phyloP scores from a whole-genome alignment of 2,329 filamentous ascomycete genomes.

The Sporothrix globosa region DNA sequence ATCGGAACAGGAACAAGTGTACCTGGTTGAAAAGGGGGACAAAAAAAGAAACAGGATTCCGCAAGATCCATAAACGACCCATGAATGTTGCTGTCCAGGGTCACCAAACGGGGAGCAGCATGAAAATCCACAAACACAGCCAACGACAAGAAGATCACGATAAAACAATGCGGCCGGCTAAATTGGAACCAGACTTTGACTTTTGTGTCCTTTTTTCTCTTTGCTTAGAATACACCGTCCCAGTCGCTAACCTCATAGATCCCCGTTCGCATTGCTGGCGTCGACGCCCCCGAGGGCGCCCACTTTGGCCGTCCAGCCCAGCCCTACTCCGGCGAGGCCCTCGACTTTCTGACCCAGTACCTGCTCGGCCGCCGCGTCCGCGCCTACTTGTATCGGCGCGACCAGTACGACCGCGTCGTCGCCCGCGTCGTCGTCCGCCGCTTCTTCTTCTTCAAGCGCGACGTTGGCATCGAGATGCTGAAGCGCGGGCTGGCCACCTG shows the following conservation, averaged over 20 bases:
- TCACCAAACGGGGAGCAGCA: not conserved
- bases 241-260: slow-evolving; percentile 59
- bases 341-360: slow-evolving; percentile 76
- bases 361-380: slow-evolving; percentile 74
- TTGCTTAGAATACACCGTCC: not conserved
- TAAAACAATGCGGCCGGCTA: slow-evolving; percentile 3
- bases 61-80: not conserved
- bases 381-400: slow-evolving; percentile 78
- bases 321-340: slow-evolving; percentile 78
- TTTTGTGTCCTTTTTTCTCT: not conserved
- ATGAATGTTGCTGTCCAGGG: not conserved
- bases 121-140: not conserved
- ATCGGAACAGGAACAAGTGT: not conserved
- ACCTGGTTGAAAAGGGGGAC: slow-evolving; percentile 9
- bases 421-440: slow-evolving; percentile 77
- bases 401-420: slow-evolving; percentile 92
- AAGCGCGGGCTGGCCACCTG: slow-evolving; percentile 82
- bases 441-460: slow-evolving; percentile 66
- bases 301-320: slow-evolving; percentile 91
- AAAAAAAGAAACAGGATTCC: slow-evolving; percentile 10
- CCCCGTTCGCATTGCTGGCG: slow-evolving; percentile 82
- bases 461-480: slow-evolving; percentile 90
- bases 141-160: not conserved
- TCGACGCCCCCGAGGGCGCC: slow-evolving; percentile 90
- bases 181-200: slow-evolving; percentile 10